Percentiles rank a stretch among this genome's conserved stretches.
Evolutionary conservation across 23 red algal species (phyloP).

Genomic region (Gracilaria domingensis): DNA sequence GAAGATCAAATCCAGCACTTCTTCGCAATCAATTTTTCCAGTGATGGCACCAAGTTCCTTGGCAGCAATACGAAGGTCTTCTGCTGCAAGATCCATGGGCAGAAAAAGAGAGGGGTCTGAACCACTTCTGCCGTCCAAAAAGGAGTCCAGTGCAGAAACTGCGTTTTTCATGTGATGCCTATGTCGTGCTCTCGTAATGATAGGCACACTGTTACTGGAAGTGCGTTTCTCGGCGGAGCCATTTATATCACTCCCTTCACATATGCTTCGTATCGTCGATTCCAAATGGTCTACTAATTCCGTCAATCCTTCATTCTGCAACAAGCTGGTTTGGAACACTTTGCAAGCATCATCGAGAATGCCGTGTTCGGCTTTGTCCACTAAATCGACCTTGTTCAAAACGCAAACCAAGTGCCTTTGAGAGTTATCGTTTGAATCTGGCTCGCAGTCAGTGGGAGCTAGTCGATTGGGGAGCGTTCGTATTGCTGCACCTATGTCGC

Average conservation of each 20-base stretch:
- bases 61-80: conserved; percentile 83
- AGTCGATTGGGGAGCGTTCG: conserved; percentile 8
- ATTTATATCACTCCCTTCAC: background rate
- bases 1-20: conserved; percentile 96
- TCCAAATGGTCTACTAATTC: conserved; percentile 50
- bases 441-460: background rate
- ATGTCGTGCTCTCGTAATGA: conserved; percentile 86
- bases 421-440: background rate
- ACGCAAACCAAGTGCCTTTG: conserved; percentile 48
- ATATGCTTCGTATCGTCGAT: conserved; percentile 33
- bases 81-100: conserved; percentile 85
- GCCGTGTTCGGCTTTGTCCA: background rate
- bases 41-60: conserved; percentile 83
- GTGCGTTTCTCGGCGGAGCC: background rate
- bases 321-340: conserved; percentile 58
- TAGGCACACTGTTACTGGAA: conserved; percentile 23
- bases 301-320: conserved; percentile 53
- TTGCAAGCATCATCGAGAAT: background rate
- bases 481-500: conserved; percentile 44
- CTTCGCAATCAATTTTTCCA: conserved; percentile 79
- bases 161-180: conserved; percentile 75
- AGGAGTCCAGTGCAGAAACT: conserved; percentile 53
- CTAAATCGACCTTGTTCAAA: conserved; percentile 70
- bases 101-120: conserved; percentile 42
- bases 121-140: conserved; percentile 66